Conservation (phyloP, 768 basidiomycete genomes). For the Collybia nuda region DNA sequence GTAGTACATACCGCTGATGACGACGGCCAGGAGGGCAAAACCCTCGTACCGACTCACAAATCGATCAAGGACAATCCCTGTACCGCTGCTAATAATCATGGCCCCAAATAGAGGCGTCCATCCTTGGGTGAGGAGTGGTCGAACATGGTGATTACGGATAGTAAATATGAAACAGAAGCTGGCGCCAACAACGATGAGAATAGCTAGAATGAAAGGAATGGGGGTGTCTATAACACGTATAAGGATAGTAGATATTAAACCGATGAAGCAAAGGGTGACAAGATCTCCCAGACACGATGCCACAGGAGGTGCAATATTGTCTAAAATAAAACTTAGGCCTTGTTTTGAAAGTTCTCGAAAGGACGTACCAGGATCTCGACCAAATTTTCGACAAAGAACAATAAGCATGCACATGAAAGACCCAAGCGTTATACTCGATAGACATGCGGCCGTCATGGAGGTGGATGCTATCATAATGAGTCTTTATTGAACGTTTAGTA, state of each 20-base stretch:
- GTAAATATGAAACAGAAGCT: slow-evolving; percentile 53
- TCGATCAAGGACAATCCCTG: slow-evolving; percentile 88
- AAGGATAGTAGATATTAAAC: slow-evolving; percentile 69
- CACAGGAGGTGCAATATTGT: slow-evolving; percentile 94
- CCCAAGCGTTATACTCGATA: slow-evolving; percentile 79
- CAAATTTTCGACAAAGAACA: slow-evolving; percentile 70
- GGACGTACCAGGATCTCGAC: slow-evolving; percentile 78
- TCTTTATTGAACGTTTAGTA: slow-evolving; percentile 32
- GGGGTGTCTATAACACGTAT: slow-evolving; percentile 65
- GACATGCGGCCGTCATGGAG: slow-evolving; percentile 77
- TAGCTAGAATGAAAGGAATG: slow-evolving; percentile 56
- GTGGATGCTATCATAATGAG: slow-evolving; percentile 76
- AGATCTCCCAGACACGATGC: slow-evolving; percentile 93
- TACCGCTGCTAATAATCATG: slow-evolving; percentile 83
- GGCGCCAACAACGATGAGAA: slow-evolving; percentile 48
- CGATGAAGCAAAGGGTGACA: slow-evolving; percentile 83
- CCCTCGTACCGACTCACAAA: slow-evolving; percentile 88
- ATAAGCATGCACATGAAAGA: slow-evolving; percentile 91
- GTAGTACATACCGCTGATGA: slow-evolving; percentile 70
- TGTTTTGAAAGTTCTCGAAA: background rate
- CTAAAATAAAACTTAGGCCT: slow-evolving; percentile 33
- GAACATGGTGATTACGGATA: slow-evolving; percentile 65
- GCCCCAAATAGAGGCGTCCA: slow-evolving; percentile 92
- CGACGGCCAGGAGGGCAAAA: slow-evolving; percentile 84
- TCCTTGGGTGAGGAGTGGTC: slow-evolving; percentile 74